Evolutionary conservation across 2,329 filamentous ascomycete genomes (phyloP).

Genomic region (Karstenula rhodostoma): DNA sequence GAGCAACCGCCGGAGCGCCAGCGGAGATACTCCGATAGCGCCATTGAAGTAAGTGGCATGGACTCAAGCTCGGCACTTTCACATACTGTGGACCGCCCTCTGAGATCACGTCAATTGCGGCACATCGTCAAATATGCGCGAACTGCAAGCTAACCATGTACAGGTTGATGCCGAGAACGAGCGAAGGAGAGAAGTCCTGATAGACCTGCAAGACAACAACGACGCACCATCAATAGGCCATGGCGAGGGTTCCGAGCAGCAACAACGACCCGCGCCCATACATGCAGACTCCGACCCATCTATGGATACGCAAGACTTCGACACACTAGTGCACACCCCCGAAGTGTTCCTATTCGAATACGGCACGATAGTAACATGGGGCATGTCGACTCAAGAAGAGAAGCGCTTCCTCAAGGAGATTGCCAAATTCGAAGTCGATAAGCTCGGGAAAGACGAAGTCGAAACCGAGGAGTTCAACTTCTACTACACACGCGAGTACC

Average conservation of each 20-base stretch:
- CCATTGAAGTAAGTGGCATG: slow-evolving; percentile 59
- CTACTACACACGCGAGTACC: slow-evolving; percentile 98
- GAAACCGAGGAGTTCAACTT: slow-evolving; percentile 99
- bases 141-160: not conserved
- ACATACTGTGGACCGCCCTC: no score
- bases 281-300: slow-evolving; percentile 44
- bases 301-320: slow-evolving; percentile 72
- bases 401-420: slow-evolving; percentile 92
- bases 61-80: not conserved
- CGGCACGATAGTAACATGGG: slow-evolving; percentile 97
- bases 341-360: slow-evolving; percentile 98
- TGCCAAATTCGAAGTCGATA: slow-evolving; percentile 91
- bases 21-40: slow-evolving; percentile 77
- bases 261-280: slow-evolving; percentile 34
- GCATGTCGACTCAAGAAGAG: slow-evolving; percentile 91
- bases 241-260: slow-evolving; percentile 34
- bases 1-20: slow-evolving; percentile 53
- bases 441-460: slow-evolving; percentile 84
- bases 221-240: slow-evolving; percentile 37
- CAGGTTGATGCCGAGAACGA: slow-evolving; percentile 65
- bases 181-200: slow-evolving; percentile 67
- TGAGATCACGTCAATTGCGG: not conserved
- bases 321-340: slow-evolving; percentile 87
- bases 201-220: slow-evolving; percentile 63
- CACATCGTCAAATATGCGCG: not conserved